Evolutionary conservation across 164 flowering plant genomes (phyloP).

Genomic region (Magnolia changhungtana): DNA sequence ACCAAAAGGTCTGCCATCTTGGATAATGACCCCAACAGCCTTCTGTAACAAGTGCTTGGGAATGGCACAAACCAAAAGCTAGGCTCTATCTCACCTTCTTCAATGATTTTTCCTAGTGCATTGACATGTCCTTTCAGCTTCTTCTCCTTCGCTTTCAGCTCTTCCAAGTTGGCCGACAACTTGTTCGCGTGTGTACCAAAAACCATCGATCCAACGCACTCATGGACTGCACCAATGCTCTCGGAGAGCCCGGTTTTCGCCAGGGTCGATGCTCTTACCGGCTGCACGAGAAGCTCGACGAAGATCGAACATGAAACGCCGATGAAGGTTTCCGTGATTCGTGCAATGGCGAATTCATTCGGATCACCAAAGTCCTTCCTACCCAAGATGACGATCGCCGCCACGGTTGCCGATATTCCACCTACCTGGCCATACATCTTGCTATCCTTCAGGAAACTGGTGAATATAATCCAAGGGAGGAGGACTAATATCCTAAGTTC

Average conservation of each 20-base stretch:
- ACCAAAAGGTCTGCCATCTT: constrained; percentile 54
- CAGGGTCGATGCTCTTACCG: constrained; percentile 65
- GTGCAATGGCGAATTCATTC: constrained; percentile 70
- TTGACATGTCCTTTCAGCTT: constrained; percentile 30
- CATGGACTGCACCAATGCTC: constrained; percentile 30
- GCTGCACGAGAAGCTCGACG: constrained; percentile 65
- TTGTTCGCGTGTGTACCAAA: background rate
- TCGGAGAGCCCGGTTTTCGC: constrained; percentile 53
- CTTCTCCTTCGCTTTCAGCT: constrained; percentile 30
- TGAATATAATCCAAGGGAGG: constrained; percentile 82
- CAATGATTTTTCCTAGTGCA: constrained; percentile 48
- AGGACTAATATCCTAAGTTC: constrained; percentile 56
- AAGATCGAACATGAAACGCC: constrained; percentile 59
- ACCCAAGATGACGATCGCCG: constrained; percentile 72
- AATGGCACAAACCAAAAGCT: constrained; percentile 85
- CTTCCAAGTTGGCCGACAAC: background rate
- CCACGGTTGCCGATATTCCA: constrained; percentile 66
- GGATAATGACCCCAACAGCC: constrained; percentile 43
- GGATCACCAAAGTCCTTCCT: constrained; percentile 62
- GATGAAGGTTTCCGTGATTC: constrained; percentile 73
- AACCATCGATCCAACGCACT: constrained; percentile 24
- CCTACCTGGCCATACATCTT: constrained; percentile 82
- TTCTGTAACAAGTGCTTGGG: constrained; percentile 44
- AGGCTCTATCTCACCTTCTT: constrained; percentile 76
- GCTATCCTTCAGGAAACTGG: constrained; percentile 59